Conservation (phyloP, 2,329 filamentous ascomycete species). For the Xylariaceae sp. region DNA sequence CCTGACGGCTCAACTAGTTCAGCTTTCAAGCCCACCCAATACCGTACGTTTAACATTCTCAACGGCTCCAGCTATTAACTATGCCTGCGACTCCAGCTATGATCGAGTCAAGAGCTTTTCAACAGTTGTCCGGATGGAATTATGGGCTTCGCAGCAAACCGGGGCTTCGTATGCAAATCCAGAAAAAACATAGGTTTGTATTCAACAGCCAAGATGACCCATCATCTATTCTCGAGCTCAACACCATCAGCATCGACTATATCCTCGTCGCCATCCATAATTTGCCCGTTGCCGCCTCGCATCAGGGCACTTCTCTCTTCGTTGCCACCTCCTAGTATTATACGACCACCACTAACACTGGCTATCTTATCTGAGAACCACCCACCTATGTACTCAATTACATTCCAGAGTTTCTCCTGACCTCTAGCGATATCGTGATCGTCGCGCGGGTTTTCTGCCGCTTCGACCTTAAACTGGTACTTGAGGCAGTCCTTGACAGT, state of each 20-base stretch:
- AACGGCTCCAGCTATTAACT: no score
- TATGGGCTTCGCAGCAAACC: not conserved
- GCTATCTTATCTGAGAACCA: slow-evolving; percentile 66
- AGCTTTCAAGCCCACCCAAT: no score
- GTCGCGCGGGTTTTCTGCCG: slow-evolving; percentile 73
- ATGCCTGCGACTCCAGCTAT: no score
- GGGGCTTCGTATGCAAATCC: not conserved
- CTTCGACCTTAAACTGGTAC: slow-evolving; percentile 96
- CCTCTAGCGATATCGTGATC: slow-evolving; percentile 60
- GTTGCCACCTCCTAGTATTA: slow-evolving; percentile 51
- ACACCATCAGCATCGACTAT: slow-evolving; percentile 49
- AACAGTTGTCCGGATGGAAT: no score
- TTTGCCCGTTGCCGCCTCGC: slow-evolving; percentile 41
- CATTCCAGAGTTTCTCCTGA: slow-evolving; percentile 70
- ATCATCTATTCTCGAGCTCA: slow-evolving; percentile 41
- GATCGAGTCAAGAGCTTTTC: no score
- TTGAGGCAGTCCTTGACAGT: slow-evolving; percentile 97
- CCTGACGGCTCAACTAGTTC: no score
- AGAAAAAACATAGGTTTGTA: slow-evolving; percentile 7
- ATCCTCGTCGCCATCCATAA: slow-evolving; percentile 59
- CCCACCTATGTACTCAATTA: slow-evolving; percentile 57
- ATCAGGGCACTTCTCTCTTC: slow-evolving; percentile 40
- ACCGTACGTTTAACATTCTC: no score
- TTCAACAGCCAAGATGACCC: not conserved
- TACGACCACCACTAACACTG: slow-evolving; percentile 60